A percentile compares a stretch with the other conserved stretches of the same genome.
Conservation (phyloP, 1,139 yeast species). For the Debaryomyces subglobosus region DNA sequence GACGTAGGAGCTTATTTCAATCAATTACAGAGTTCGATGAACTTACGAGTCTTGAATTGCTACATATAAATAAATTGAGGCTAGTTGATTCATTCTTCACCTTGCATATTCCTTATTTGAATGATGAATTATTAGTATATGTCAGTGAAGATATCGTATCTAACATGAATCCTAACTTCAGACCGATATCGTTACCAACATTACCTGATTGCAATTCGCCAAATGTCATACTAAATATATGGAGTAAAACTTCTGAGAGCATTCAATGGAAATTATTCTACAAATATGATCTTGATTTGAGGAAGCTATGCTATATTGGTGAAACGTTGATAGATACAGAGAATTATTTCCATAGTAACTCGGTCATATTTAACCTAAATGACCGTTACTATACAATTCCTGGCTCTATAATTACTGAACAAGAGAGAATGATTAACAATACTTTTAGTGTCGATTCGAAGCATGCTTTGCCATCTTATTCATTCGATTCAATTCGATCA, state of each 20-base stretch:
- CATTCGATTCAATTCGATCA: constrained; percentile 40
- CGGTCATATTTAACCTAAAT: constrained; percentile 29
- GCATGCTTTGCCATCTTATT: constrained; percentile 25
- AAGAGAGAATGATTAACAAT: not conserved
- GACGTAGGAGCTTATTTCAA: constrained; percentile 16
- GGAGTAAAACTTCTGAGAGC: constrained; percentile 19
- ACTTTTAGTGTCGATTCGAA: not conserved
- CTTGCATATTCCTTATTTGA: constrained; percentile 22
- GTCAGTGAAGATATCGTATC: constrained; percentile 36
- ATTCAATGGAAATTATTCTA: constrained; percentile 27
- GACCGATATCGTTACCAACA: constrained; percentile 30
- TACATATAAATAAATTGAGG: constrained; percentile 14
- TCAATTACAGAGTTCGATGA: constrained; percentile 16
- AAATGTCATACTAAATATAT: constrained; percentile 26
- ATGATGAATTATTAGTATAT: constrained; percentile 26
- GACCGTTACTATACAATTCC: constrained; percentile 26
- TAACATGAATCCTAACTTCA: constrained; percentile 35
- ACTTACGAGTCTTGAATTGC: constrained; percentile 16
- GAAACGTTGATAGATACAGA: constrained; percentile 16
- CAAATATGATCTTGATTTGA: constrained; percentile 24
- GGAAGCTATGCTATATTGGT: constrained; percentile 21
- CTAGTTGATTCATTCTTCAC: constrained; percentile 34
- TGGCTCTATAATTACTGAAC: constrained; percentile 14
- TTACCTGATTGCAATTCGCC: constrained; percentile 14
- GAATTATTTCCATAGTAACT: constrained; percentile 26